Evolutionary conservation across 225 moss, liverwort and hornwort species (phyloP).

Genomic region (Polytrichum commune): DNA sequence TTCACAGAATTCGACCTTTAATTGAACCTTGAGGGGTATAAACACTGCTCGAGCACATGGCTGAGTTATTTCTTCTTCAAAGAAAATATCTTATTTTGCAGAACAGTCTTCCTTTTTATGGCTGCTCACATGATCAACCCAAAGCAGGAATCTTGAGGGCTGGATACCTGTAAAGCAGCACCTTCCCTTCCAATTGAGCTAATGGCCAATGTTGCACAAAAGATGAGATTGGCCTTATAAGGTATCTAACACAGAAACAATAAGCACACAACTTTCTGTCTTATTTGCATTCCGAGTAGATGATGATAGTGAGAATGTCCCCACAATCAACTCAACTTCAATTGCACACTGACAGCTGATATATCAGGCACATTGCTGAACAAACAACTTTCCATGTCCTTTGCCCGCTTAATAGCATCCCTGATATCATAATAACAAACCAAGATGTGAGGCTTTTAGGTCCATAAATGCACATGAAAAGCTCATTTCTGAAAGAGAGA

Average conservation of each 20-base stretch:
- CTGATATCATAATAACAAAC: conserved; percentile 23
- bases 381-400: conserved; percentile 58
- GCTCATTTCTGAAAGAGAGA: neutral
- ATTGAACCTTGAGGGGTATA: too few relatives aligned
- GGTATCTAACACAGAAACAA: neutral
- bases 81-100: too few relatives aligned
- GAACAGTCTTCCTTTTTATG: too few relatives aligned
- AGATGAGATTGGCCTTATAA: neutral
- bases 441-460: neutral
- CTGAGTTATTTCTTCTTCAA: too few relatives aligned
- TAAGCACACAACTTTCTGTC: neutral
- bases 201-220: neutral
- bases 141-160: neutral
- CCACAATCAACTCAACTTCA: conserved; percentile 49
- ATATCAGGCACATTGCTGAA: conserved; percentile 61
- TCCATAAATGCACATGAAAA: conserved; percentile 4
- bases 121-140: neutral
- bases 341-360: conserved; percentile 68
- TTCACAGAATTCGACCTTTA: too few relatives aligned
- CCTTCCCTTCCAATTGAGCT: neutral
- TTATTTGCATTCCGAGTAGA: neutral
- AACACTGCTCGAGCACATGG: too few relatives aligned
- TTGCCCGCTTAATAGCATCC: conserved; percentile 73
- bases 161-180: neutral
- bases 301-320: neutral